Percentiles rank a stretch among this genome's conserved stretches.
These are phyloP conservation scores for Ogataea saltuana DNA, from an alignment of 805 yeast species.

Conservation along the genomic window DNA sequence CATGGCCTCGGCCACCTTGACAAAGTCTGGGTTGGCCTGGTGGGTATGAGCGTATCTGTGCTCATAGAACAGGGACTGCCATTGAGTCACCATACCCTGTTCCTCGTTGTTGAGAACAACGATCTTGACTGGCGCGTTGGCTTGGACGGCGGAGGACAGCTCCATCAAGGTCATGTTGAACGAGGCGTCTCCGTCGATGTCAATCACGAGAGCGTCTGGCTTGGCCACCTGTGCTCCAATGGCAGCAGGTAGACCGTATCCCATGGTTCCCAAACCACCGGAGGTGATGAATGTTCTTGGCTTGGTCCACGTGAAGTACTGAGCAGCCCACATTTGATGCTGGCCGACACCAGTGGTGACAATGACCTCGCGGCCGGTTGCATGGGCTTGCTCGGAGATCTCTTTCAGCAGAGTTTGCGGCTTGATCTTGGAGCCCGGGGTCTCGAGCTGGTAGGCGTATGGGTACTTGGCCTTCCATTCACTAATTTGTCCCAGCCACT, in stretches of 20 bases:
- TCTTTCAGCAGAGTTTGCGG: conserved; percentile 91
- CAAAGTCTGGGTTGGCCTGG: conserved; percentile 91
- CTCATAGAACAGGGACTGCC: conserved; percentile 97
- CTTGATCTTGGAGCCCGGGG: conserved; percentile 76
- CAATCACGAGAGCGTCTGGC: conserved; percentile 94
- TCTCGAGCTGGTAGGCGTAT: conserved; percentile 76
- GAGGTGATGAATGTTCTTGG: conserved; percentile 97
- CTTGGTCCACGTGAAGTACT: conserved; percentile 88
- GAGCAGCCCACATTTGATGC: conserved; percentile 99
- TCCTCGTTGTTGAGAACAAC: conserved; percentile 94
- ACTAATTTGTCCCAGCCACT: conserved; percentile 74
- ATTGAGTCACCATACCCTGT: conserved; percentile 99
- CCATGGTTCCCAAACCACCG: conserved; percentile 99
- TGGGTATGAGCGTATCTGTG: conserved; percentile 98
- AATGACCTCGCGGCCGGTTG: conserved; percentile 69
- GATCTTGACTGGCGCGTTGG: conserved; percentile 85
- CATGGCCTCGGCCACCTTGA: conserved; percentile 93
- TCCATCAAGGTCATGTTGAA: conserved; percentile 97
- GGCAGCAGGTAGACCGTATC: conserved; percentile 95
- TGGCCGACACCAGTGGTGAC: conserved; percentile 99
- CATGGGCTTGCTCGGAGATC: conserved; percentile 68
- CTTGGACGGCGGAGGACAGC: conserved; percentile 92
- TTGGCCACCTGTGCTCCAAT: conserved; percentile 97
- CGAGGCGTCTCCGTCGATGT: conserved; percentile 99
- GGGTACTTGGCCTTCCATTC: conserved; percentile 89